Percentiles rank a stretch among this genome's conserved stretches.
Conservation (phyloP, 768 basidiomycete genomes). For the Agaricus sinodeliciosus region DNA sequence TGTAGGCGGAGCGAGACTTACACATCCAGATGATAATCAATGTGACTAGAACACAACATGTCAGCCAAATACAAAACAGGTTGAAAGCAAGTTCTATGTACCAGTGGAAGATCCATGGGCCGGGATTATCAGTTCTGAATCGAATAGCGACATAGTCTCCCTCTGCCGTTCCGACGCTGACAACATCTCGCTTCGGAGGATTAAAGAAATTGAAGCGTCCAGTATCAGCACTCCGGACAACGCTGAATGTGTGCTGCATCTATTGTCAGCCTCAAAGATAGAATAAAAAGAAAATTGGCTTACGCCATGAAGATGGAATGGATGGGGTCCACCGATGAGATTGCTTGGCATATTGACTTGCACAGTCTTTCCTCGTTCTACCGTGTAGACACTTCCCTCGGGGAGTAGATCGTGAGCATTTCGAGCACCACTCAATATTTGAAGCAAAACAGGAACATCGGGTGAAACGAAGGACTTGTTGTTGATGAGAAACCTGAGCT, state of each 20-base stretch:
- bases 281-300: conserved; percentile 10
- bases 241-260: conserved; percentile 28
- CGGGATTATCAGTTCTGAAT: conserved; percentile 61
- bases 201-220: conserved; percentile 33
- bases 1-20: conserved; percentile 11
- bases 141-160: conserved; percentile 47
- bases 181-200: conserved; percentile 48
- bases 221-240: conserved; percentile 34
- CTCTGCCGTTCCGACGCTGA: conserved; percentile 29
- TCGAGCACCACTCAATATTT: conserved; percentile 30
- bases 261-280: neutral
- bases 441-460: conserved; percentile 30
- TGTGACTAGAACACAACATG: conserved; percentile 20
- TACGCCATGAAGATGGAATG: conserved; percentile 43
- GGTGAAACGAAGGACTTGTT: conserved; percentile 20
- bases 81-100: conserved; percentile 2
- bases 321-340: conserved; percentile 22
- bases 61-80: neutral
- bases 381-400: conserved; percentile 30
- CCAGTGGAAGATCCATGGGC: conserved; percentile 50
- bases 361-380: conserved; percentile 39
- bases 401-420: conserved; percentile 33
- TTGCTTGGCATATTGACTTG: conserved; percentile 36
- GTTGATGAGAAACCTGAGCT: conserved; percentile 28
- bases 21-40: conserved; percentile 28